Evolutionary conservation across 2,329 filamentous ascomycete genomes (phyloP).

Genomic region (Fusarium caatingaense): DNA sequence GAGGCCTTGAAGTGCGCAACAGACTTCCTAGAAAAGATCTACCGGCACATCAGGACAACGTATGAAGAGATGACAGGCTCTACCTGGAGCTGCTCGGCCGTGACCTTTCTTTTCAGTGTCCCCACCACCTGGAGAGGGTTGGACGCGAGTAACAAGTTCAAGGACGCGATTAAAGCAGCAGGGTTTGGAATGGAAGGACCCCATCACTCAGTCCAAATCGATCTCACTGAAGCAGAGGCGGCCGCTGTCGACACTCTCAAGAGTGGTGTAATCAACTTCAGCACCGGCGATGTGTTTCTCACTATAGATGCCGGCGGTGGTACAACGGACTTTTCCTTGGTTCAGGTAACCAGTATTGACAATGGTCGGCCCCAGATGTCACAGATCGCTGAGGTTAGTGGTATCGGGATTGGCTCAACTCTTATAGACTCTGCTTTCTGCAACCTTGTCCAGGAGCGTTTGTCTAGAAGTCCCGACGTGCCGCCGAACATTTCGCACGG

Average conservation of each 20-base stretch:
- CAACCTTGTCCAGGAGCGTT: background rate
- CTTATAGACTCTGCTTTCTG: background rate
- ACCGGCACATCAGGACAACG: background rate
- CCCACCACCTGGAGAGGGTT: background rate
- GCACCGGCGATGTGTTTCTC: background rate
- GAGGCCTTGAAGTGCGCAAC: background rate
- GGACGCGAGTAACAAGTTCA: background rate
- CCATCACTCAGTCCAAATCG: background rate
- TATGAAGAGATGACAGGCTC: background rate
- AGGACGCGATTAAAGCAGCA: background rate
- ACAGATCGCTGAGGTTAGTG: background rate
- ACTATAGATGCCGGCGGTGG: conserved; percentile 1
- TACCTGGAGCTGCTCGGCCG: background rate
- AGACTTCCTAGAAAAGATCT: background rate
- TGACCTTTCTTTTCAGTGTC: background rate
- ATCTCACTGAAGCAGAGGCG: background rate
- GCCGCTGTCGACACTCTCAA: conserved; percentile 1
- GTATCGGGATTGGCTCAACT: background rate
- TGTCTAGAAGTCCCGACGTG: background rate
- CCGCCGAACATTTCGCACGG: background rate
- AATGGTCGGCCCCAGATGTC: background rate
- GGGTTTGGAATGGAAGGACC: background rate
- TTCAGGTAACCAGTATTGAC: background rate
- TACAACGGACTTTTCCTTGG: background rate
- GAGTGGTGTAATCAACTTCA: background rate